Evolutionary conservation across 2,329 filamentous ascomycete species (phyloP).

Genomic region (Berkeleyomyces basicola): DNA sequence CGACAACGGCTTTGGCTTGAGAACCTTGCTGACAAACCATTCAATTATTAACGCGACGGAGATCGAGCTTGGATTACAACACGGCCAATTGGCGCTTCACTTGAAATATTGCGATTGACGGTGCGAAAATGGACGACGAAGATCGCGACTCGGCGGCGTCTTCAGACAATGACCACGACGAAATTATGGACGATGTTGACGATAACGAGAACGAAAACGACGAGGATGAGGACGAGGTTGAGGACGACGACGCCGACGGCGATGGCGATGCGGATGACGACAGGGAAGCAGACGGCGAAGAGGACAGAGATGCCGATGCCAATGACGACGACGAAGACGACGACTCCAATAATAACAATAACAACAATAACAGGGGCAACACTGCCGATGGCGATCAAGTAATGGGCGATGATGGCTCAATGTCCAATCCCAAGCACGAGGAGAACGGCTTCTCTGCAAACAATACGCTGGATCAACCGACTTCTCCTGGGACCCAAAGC

Average conservation of each 20-base stretch:
- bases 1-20: too few relatives aligned
- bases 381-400: conserved; percentile 11
- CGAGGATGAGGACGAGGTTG: conserved; percentile 23
- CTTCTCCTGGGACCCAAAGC: background rate
- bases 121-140: conserved; percentile 9
- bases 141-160: conserved; percentile 15
- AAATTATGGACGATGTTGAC: conserved; percentile 38
- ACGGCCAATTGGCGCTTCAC: background rate
- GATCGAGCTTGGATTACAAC: background rate
- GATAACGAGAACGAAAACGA: conserved; percentile 23
- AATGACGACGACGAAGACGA: background rate
- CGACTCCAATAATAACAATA: conserved; percentile 16
- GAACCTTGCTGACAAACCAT: too few relatives aligned
- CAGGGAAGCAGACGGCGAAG: conserved; percentile 17
- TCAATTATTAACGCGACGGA: too few relatives aligned
- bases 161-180: conserved; percentile 32
- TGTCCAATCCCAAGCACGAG: background rate
- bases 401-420: conserved; percentile 1
- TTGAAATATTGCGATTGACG: background rate
- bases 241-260: conserved; percentile 28
- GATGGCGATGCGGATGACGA: conserved; percentile 27
- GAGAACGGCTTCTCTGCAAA: background rate
- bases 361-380: conserved; percentile 1
- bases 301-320: conserved; percentile 26
- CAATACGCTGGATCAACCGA: background rate